These are phyloP conservation scores for Neurospora sp. DNA, from an alignment of 495 filamentous ascomycete genomes.

Conservation along the genomic window DNA sequence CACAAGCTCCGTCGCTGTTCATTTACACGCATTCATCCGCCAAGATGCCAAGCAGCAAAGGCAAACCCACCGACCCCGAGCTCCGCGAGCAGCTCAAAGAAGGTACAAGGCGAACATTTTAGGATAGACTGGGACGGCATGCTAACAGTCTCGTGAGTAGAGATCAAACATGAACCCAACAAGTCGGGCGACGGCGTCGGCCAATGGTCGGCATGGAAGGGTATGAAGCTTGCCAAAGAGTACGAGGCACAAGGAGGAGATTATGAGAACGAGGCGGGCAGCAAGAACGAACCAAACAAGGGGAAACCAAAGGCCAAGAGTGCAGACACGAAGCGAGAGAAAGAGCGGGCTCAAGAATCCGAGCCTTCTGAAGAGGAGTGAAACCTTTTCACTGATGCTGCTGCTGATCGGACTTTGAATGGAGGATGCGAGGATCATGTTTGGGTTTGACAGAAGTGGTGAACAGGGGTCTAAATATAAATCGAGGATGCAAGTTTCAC, in stretches of 20 bases:
- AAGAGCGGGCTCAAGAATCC: background rate
- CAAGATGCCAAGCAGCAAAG: constrained; percentile 28
- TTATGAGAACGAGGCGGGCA: constrained; percentile 42
- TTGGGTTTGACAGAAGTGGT: background rate
- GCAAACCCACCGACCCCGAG: constrained; percentile 43
- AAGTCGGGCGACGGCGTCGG: constrained; percentile 45
- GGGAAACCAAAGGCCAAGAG: constrained; percentile 35
- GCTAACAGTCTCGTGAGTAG: constrained; percentile 8
- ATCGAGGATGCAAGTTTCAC: background rate
- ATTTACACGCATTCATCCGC: background rate
- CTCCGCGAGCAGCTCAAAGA: constrained; percentile 42
- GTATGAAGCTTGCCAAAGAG: constrained; percentile 42
- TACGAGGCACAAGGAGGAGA: constrained; percentile 43
- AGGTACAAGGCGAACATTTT: constrained; percentile 6
- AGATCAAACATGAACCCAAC: constrained; percentile 42
- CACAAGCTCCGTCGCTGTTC: background rate
- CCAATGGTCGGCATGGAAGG: constrained; percentile 50
- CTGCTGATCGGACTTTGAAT: no score
- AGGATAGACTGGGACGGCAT: background rate
- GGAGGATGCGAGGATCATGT: background rate
- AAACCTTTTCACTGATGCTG: background rate
- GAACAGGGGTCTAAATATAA: background rate
- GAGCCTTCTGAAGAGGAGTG: constrained; percentile 3
- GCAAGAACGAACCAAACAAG: constrained; percentile 42
- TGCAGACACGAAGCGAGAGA: constrained; percentile 14